A percentile compares a stretch with the other conserved stretches of the same genome.
Evolutionary conservation across 495 filamentous ascomycete genomes (phyloP).

Genomic region (Lophiostoma macrostomum): DNA sequence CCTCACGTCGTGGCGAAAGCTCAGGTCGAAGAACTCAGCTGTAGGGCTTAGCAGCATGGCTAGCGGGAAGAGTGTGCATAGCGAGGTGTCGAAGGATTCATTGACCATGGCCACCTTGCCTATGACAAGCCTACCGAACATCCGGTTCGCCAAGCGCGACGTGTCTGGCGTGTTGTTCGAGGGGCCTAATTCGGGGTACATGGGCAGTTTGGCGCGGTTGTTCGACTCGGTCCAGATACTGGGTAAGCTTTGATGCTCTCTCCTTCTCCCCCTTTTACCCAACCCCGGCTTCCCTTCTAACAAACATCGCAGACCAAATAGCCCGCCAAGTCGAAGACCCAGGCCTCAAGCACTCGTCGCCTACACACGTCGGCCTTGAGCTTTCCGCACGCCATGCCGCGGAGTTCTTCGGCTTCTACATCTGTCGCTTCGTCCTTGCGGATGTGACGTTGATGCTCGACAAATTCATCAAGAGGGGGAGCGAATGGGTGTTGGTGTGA

Average conservation of each 20-base stretch:
- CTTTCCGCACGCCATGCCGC: slow-evolving; percentile 89
- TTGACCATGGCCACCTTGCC: slow-evolving; percentile 69
- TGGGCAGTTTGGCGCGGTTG: slow-evolving; percentile 82
- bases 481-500: slow-evolving; percentile 83
- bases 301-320: slow-evolving; percentile 71
- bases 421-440: slow-evolving; percentile 86
- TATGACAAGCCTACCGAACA: slow-evolving; percentile 67
- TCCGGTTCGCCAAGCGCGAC: slow-evolving; percentile 59
- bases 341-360: slow-evolving; percentile 74
- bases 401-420: slow-evolving; percentile 95
- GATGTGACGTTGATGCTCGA: slow-evolving; percentile 86
- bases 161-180: slow-evolving; percentile 64
- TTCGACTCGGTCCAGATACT: slow-evolving; percentile 93
- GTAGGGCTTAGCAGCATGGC: slow-evolving; percentile 49
- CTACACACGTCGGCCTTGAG: slow-evolving; percentile 90
- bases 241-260: slow-evolving; percentile 74
- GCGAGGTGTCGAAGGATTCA: slow-evolving; percentile 58
- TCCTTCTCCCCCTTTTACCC: slow-evolving; percentile 4
- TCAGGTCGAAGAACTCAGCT: slow-evolving; percentile 84
- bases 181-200: slow-evolving; percentile 85
- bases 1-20: slow-evolving; percentile 71
- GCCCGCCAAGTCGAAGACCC: slow-evolving; percentile 94
- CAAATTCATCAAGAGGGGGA: slow-evolving; percentile 94
- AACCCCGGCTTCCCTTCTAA: slow-evolving; percentile 18
- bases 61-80: slow-evolving; percentile 38